Conservation (phyloP, 73 alveolate species). For the Blepharisma stoltei region DNA sequence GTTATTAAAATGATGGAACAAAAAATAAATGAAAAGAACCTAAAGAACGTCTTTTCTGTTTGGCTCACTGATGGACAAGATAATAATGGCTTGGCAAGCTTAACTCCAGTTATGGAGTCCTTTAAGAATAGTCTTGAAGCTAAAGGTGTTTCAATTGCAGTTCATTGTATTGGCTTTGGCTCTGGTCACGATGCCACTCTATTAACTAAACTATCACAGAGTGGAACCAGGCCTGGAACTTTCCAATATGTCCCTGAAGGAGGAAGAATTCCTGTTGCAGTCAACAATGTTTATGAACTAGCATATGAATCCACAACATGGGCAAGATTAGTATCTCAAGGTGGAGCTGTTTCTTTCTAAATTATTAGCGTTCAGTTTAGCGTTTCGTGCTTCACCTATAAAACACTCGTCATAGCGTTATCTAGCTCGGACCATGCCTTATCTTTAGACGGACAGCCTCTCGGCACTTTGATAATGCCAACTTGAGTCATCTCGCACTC, state of each 20-base stretch:
- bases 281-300: neutral
- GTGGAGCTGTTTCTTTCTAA: too few relatives aligned
- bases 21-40: neutral
- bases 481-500: too few relatives aligned
- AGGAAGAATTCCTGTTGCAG: constrained; percentile 26
- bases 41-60: constrained; percentile 24
- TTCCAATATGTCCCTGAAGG: constrained; percentile 30
- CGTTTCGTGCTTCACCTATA: too few relatives aligned
- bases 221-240: constrained; percentile 27
- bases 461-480: too few relatives aligned
- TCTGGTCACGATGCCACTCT: constrained; percentile 25
- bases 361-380: too few relatives aligned
- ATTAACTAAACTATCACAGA: constrained; percentile 10
- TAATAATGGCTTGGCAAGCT: constrained; percentile 3
- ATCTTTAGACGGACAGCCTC: too few relatives aligned
- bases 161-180: constrained; percentile 14
- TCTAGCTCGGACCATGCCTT: too few relatives aligned
- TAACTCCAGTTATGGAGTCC: constrained; percentile 9
- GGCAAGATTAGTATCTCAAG: neutral
- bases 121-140: neutral
- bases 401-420: too few relatives aligned
- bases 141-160: constrained; percentile 16
- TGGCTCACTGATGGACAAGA: constrained; percentile 31
- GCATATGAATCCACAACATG: constrained; percentile 16
- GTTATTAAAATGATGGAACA: constrained; percentile 20